These are phyloP conservation scores for Saccharomyces eubayanus DNA, from an alignment of 805 yeast species.

Conservation along the genomic window DNA sequence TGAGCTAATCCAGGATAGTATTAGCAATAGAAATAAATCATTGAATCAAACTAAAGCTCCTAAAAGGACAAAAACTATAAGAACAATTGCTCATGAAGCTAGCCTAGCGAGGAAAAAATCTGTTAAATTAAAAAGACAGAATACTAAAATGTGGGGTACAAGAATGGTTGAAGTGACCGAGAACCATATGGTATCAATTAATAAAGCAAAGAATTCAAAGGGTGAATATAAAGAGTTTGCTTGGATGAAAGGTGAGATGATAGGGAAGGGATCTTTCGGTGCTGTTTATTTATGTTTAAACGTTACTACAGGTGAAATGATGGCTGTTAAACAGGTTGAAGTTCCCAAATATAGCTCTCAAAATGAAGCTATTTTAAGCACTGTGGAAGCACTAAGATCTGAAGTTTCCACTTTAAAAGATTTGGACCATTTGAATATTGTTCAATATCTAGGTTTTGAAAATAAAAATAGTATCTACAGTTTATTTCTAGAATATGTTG, in stretches of 20 bases:
- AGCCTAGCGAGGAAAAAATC: slow-evolving; percentile 45
- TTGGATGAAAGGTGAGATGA: slow-evolving; percentile 95
- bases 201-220: slow-evolving; percentile 52
- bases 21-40: not conserved
- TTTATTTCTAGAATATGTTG: slow-evolving; percentile 87
- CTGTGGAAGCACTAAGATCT: slow-evolving; percentile 72
- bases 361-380: slow-evolving; percentile 44
- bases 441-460: slow-evolving; percentile 93
- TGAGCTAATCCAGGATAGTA: not conserved
- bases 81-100: slow-evolving; percentile 92
- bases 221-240: slow-evolving; percentile 81
- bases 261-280: slow-evolving; percentile 96
- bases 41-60: slow-evolving; percentile 21
- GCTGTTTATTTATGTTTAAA: slow-evolving; percentile 85
- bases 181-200: slow-evolving; percentile 55
- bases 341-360: slow-evolving; percentile 42
- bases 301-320: slow-evolving; percentile 95
- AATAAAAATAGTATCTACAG: slow-evolving; percentile 64
- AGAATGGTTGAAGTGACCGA: slow-evolving; percentile 84
- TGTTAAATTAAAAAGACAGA: slow-evolving; percentile 49
- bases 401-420: slow-evolving; percentile 94
- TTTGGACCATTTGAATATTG: slow-evolving; percentile 87
- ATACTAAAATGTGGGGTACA: slow-evolving; percentile 98
- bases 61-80: slow-evolving; percentile 77
- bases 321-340: slow-evolving; percentile 93